phyloP scores from a whole-genome alignment of 2,329 filamentous ascomycete genomes.

The Diaporthe humulicola region DNA sequence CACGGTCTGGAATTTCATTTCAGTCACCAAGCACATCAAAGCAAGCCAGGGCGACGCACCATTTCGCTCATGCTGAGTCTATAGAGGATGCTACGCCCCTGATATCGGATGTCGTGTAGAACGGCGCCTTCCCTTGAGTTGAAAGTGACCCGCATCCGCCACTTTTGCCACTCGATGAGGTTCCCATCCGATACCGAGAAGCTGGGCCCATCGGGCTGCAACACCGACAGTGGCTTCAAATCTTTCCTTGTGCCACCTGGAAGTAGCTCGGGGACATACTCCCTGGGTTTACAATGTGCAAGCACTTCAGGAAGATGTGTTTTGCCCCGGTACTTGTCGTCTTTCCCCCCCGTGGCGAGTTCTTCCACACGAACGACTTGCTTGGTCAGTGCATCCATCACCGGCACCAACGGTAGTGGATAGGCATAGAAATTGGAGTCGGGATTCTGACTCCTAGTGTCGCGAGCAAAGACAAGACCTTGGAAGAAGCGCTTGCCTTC shows the following conservation, averaged over 20 bases:
- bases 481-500: background rate
- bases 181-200: background rate
- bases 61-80: background rate
- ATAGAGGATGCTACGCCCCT: background rate
- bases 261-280: background rate
- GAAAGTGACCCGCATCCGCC: background rate
- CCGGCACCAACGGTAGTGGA: background rate
- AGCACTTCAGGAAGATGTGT: background rate
- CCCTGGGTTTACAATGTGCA: conserved; percentile 33
- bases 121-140: background rate
- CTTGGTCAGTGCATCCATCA: background rate
- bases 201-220: background rate
- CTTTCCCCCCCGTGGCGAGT: background rate
- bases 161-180: background rate
- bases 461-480: background rate
- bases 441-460: background rate
- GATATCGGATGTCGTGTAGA: background rate
- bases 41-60: background rate
- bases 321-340: background rate
- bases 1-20: background rate
- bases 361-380: conserved; percentile 48
- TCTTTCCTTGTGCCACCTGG: background rate
- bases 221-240: background rate
- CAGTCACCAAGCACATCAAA: too few relatives aligned
- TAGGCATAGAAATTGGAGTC: background rate